Conservation (phyloP, 768 basidiomycete species). For the Pleurotus ostreatus region DNA sequence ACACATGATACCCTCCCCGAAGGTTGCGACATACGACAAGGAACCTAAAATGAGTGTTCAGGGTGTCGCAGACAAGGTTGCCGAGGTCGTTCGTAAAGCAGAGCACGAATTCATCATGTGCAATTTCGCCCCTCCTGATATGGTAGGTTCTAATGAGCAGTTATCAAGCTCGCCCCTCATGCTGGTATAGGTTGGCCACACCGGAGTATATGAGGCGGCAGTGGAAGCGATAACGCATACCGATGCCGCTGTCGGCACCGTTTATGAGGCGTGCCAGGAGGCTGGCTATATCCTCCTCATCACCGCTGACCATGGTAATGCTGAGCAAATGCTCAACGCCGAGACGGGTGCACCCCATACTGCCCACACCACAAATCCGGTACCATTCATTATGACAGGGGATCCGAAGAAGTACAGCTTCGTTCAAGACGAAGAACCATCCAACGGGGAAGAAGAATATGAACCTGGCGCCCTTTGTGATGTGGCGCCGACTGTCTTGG, state of each 20-base stretch:
- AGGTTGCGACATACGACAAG: slow-evolving; percentile 92
- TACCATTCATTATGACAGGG: slow-evolving; percentile 87
- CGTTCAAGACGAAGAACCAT: slow-evolving; percentile 43
- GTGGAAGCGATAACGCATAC: slow-evolving; percentile 86
- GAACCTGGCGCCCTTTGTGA: slow-evolving; percentile 82
- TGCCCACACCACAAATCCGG: slow-evolving; percentile 85
- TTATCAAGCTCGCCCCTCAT: not conserved
- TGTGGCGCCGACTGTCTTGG: slow-evolving; percentile 87
- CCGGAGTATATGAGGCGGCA: slow-evolving; percentile 87
- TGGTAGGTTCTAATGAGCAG: slow-evolving; percentile 45
- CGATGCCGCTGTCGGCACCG: slow-evolving; percentile 83
- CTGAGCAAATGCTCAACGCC: slow-evolving; percentile 87
- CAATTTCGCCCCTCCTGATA: slow-evolving; percentile 96
- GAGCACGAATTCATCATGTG: slow-evolving; percentile 93
- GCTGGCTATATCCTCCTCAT: slow-evolving; percentile 85
- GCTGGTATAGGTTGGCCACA: slow-evolving; percentile 75
- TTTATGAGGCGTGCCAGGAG: slow-evolving; percentile 80
- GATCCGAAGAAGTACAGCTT: slow-evolving; percentile 54
- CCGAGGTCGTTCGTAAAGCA: slow-evolving; percentile 66
- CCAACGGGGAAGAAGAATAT: slow-evolving; percentile 41
- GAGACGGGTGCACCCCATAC: slow-evolving; percentile 87
- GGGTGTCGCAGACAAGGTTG: slow-evolving; percentile 89
- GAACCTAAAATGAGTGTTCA: slow-evolving; percentile 89
- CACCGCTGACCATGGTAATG: slow-evolving; percentile 95
- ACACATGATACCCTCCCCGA: slow-evolving; percentile 87